Conservation (phyloP, 345 rosid species). For the Toxicodendron radicans region DNA sequence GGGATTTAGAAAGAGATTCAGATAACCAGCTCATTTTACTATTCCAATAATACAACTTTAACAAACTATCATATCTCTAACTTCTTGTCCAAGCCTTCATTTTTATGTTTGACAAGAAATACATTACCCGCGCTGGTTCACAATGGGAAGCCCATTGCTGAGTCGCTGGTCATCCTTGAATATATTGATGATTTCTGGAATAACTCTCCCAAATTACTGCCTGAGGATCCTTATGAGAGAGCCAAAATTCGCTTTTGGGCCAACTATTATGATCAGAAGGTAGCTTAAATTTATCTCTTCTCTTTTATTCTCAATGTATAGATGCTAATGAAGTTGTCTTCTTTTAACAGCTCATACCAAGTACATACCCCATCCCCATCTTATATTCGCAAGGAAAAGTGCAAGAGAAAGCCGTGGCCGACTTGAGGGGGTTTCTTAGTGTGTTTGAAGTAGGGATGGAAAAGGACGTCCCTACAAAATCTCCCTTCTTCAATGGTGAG, state of each 20-base stretch:
- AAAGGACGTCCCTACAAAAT: constrained; percentile 17
- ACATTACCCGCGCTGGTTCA: constrained; percentile 17
- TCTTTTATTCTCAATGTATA: background rate
- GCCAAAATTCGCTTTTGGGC: constrained; percentile 31
- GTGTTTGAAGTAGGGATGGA: constrained; percentile 27
- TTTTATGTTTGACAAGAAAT: no score
- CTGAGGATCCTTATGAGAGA: constrained; percentile 26
- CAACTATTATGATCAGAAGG: constrained; percentile 25
- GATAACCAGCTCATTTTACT: no score
- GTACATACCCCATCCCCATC: background rate
- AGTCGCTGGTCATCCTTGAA: constrained; percentile 30
- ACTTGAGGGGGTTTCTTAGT: constrained; percentile 3
- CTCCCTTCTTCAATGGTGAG: constrained; percentile 13
- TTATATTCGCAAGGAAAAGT: constrained; percentile 17
- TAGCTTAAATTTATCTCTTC: background rate
- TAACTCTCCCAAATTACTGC: constrained; percentile 22
- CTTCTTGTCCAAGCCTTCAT: no score
- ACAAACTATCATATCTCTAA: no score
- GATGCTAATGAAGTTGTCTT: background rate
- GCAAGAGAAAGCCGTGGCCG: constrained; percentile 22
- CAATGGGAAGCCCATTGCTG: constrained; percentile 20
- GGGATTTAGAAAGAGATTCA: no score
- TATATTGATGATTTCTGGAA: constrained; percentile 28
- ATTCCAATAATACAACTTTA: no score
- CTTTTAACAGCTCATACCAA: constrained; percentile 13